phyloP scores from a whole-genome alignment of 2,329 filamentous ascomycete species.

The Rosellinia necatrix region DNA sequence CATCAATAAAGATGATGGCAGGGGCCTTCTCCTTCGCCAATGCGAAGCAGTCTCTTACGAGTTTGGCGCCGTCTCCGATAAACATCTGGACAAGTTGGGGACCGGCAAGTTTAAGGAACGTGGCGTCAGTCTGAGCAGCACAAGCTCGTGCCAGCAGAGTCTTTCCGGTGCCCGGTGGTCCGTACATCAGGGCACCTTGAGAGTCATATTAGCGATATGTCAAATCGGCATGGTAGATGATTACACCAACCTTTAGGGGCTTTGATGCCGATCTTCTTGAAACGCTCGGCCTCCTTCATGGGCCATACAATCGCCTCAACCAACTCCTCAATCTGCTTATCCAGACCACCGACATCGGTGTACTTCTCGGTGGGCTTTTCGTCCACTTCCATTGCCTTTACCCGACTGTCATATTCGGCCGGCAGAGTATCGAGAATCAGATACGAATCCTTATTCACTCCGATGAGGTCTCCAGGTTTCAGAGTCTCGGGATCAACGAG shows the following conservation, averaged over 20 bases:
- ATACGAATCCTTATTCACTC: constrained; percentile 99
- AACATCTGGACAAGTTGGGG: constrained; percentile 99
- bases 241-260: constrained; percentile 83
- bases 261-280: constrained; percentile 99
- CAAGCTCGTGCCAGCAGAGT: constrained; percentile 93
- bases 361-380: constrained; percentile 99
- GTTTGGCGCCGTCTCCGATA: constrained; percentile 96
- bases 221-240: constrained; percentile 3
- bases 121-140: constrained; percentile 96
- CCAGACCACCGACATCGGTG: constrained; percentile 92
- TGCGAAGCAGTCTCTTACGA: constrained; percentile 96
- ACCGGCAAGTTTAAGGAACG: constrained; percentile 96
- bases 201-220: constrained; percentile 22
- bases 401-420: constrained; percentile 96
- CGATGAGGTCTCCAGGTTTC: constrained; percentile 94
- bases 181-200: constrained; percentile 95
- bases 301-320: constrained; percentile 99
- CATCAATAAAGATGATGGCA: constrained; percentile 99
- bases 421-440: constrained; percentile 95
- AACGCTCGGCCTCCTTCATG: constrained; percentile 98
- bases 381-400: constrained; percentile 99
- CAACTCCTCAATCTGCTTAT: constrained; percentile 99
- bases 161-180: constrained; percentile 87
- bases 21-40: constrained; percentile 98
- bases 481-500: constrained; percentile 94